Percentiles rank a stretch among this genome's conserved stretches.
Evolutionary conservation across 2,329 filamentous ascomycete species (phyloP).

Genomic region (Trematosphaeria pertusa): DNA sequence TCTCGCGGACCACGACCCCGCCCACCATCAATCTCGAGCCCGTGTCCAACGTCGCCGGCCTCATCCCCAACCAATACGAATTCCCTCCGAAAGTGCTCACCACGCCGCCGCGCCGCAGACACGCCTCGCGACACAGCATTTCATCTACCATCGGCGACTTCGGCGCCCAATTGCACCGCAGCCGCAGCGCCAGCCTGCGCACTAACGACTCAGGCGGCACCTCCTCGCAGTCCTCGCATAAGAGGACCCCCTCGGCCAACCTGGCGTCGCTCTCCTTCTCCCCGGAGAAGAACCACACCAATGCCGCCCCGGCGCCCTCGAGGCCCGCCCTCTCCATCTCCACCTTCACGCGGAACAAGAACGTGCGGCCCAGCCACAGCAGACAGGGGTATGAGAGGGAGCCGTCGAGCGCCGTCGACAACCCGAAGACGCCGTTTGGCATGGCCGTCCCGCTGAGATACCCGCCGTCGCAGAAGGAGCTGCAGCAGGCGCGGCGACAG

Average conservation of each 20-base stretch:
- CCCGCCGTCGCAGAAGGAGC: slow-evolving; percentile 37
- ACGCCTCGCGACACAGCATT: slow-evolving; percentile 41
- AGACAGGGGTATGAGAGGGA: slow-evolving; percentile 36
- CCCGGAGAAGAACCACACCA: slow-evolving; percentile 36
- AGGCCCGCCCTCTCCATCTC: slow-evolving; percentile 48
- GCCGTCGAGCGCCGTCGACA: slow-evolving; percentile 41
- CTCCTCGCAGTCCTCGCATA: slow-evolving; percentile 36
- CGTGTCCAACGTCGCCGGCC: slow-evolving; percentile 5
- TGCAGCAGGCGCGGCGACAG: slow-evolving; percentile 24
- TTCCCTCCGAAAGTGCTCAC: slow-evolving; percentile 22
- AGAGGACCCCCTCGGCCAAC: slow-evolving; percentile 43
- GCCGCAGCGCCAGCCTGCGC: slow-evolving; percentile 51
- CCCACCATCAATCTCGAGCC: slow-evolving; percentile 10
- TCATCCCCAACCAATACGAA: slow-evolving; percentile 29
- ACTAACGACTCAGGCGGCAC: slow-evolving; percentile 42
- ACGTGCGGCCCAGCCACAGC: slow-evolving; percentile 29
- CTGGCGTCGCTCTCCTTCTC: slow-evolving; percentile 45
- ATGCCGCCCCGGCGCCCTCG: slow-evolving; percentile 27
- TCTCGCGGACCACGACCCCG: slow-evolving; percentile 16
- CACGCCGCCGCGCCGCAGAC: slow-evolving; percentile 37
- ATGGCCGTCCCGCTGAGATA: slow-evolving; percentile 39
- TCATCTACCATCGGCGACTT: slow-evolving; percentile 47
- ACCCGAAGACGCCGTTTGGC: slow-evolving; percentile 43
- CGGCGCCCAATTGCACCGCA: slow-evolving; percentile 47
- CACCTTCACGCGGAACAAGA: slow-evolving; percentile 46